A percentile compares a stretch with the other conserved stretches of the same genome.
Evolutionary conservation across 257 asterid species (phyloP).

Genomic region (Capsicum chinense): DNA sequence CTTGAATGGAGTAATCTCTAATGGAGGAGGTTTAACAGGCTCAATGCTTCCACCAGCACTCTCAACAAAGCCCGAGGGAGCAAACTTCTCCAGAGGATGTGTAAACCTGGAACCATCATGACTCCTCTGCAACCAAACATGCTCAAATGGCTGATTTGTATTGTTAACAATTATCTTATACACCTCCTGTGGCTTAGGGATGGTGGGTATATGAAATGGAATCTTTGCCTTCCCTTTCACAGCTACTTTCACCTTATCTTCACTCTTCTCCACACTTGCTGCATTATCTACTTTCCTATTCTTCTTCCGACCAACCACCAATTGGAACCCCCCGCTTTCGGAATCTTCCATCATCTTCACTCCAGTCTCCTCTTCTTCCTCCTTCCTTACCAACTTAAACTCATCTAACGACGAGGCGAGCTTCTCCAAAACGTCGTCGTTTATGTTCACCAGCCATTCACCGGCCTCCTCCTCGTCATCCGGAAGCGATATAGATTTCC

Average conservation of each 20-base stretch:
- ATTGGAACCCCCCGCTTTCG: slow-evolving; percentile 62
- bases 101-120: slow-evolving; percentile 70
- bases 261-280: slow-evolving; percentile 36
- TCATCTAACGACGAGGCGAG: slow-evolving; percentile 76
- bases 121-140: slow-evolving; percentile 84
- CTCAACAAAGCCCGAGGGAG: slow-evolving; percentile 74
- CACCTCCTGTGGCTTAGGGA: slow-evolving; percentile 83
- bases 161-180: slow-evolving; percentile 82
- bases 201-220: slow-evolving; percentile 75
- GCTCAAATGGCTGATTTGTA: slow-evolving; percentile 79
- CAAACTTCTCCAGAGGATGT: slow-evolving; percentile 79
- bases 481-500: slow-evolving; percentile 57
- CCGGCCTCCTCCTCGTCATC: slow-evolving; percentile 47
- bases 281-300: slow-evolving; percentile 45
- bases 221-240: slow-evolving; percentile 71
- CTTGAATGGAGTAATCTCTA: slow-evolving; percentile 76
- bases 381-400: slow-evolving; percentile 53
- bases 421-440: slow-evolving; percentile 74
- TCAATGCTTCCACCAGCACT: slow-evolving; percentile 43
- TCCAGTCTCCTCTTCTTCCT: slow-evolving; percentile 67
- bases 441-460: slow-evolving; percentile 78
- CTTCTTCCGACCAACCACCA: slow-evolving; percentile 70
- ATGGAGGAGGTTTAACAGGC: slow-evolving; percentile 72
- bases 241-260: slow-evolving; percentile 62
- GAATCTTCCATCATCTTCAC: slow-evolving; percentile 45